phyloP scores from a whole-genome alignment of 805 yeast genomes.

The Lipomyces yamanashiensis region DNA sequence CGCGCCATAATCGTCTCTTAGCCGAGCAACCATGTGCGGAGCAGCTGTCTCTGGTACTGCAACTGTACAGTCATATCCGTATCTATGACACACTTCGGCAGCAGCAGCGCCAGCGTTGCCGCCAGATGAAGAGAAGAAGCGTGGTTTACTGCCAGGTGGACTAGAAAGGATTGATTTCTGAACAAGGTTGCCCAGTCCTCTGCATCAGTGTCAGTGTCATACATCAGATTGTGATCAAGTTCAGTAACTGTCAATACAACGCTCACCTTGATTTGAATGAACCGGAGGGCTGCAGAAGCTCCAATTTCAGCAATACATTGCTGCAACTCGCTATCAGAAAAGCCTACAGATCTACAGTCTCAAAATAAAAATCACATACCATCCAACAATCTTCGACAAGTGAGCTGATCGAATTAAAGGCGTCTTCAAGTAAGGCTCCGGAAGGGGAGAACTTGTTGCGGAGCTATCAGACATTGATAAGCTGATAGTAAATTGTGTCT shows the following conservation, averaged over 20 bases:
- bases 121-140: slow-evolving; percentile 85
- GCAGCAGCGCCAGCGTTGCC: slow-evolving; percentile 98
- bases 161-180: slow-evolving; percentile 40
- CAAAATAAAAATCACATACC: slow-evolving; percentile 42
- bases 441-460: background rate
- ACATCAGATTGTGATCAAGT: background rate
- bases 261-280: slow-evolving; percentile 77
- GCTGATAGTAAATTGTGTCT: background rate
- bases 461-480: background rate
- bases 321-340: background rate
- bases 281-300: slow-evolving; percentile 86
- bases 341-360: no score
- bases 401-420: slow-evolving; percentile 77
- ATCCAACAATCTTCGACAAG: slow-evolving; percentile 69
- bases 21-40: slow-evolving; percentile 51
- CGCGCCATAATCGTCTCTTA: slow-evolving; percentile 55
- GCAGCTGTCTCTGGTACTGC: slow-evolving; percentile 62
- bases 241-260: no score
- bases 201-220: background rate
- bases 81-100: slow-evolving; percentile 78
- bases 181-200: slow-evolving; percentile 90
- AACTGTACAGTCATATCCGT: slow-evolving; percentile 61
- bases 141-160: slow-evolving; percentile 40
- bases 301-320: slow-evolving; percentile 77
- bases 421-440: slow-evolving; percentile 45